A percentile compares a stretch with the other conserved stretches of the same genome.
Conservation (phyloP, 768 basidiomycete genomes). For the Leucosporidium creatinivorum region DNA sequence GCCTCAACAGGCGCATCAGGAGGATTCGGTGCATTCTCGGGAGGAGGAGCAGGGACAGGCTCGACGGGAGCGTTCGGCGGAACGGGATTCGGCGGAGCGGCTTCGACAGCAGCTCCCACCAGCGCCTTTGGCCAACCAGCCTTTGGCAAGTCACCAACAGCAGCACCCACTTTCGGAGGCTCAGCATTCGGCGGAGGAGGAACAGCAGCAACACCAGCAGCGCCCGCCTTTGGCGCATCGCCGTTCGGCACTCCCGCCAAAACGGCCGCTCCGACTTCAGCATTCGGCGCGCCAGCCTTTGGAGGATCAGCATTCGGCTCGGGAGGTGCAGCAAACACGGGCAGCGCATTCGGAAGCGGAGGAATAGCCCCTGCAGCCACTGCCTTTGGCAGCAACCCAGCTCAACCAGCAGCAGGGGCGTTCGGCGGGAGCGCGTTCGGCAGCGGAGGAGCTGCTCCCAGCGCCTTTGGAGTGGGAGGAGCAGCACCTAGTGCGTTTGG, state of each 20-base stretch:
- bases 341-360: background rate
- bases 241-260: constrained; percentile 6
- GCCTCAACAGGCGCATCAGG: background rate
- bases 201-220: constrained; percentile 1
- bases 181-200: constrained; percentile 21
- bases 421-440: constrained; percentile 6
- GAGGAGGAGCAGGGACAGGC: background rate
- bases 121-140: constrained; percentile 1
- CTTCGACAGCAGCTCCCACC: background rate
- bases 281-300: constrained; percentile 6
- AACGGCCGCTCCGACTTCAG: background rate
- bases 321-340: background rate
- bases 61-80: background rate
- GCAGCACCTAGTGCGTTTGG: constrained; percentile 16
- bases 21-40: constrained; percentile 21
- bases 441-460: background rate
- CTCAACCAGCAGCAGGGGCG: background rate
- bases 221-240: constrained; percentile 14
- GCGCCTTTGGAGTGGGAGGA: constrained; percentile 16
- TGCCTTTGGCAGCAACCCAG: background rate
- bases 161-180: constrained; percentile 43
- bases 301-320: constrained; percentile 13
- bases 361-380: constrained; percentile 1
- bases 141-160: constrained; percentile 41
- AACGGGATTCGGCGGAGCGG: background rate